phyloP scores from a whole-genome alignment of 1,284 basidiomycete species.

The Chalciporus sp. region DNA sequence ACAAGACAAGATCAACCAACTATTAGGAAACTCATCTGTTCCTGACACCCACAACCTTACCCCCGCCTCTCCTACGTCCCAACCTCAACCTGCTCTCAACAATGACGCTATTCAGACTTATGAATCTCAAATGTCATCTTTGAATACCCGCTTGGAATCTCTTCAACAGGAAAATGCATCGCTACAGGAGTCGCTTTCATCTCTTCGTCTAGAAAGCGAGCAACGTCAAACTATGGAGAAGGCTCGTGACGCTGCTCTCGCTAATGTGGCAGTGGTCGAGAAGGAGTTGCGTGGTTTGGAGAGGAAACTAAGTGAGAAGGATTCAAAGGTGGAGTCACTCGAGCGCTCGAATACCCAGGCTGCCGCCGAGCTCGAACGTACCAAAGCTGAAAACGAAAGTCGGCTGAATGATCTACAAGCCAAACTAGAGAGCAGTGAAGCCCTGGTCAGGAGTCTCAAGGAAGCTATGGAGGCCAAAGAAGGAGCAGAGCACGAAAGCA shows the following conservation, averaged over 20 bases:
- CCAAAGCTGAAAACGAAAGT: conserved; percentile 46
- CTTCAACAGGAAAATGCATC: conserved; percentile 60
- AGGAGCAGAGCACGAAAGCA: conserved; percentile 52
- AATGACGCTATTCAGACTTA: conserved; percentile 39
- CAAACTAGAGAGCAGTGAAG: conserved; percentile 49
- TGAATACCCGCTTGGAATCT: conserved; percentile 55
- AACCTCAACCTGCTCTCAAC: conserved; percentile 29
- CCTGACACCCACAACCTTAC: conserved; percentile 13
- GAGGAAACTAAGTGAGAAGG: conserved; percentile 51
- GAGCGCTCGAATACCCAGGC: conserved; percentile 50
- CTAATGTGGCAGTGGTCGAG: conserved; percentile 49
- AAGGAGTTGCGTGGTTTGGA: conserved; percentile 48
- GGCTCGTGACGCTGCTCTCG: conserved; percentile 50
- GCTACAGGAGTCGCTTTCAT: conserved; percentile 38
- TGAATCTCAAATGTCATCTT: conserved; percentile 29
- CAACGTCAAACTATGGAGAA: conserved; percentile 39
- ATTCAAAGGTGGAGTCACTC: conserved; percentile 51
- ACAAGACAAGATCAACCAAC: conserved; percentile 53
- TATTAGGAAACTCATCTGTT: conserved; percentile 39
- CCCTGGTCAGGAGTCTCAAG: conserved; percentile 50
- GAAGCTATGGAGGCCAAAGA: conserved; percentile 56
- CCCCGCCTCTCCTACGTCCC: conserved; percentile 13
- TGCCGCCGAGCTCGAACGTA: conserved; percentile 48
- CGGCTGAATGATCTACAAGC: conserved; percentile 49
- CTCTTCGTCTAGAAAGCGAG: conserved; percentile 31